Percentiles rank a stretch among this genome's conserved stretches.
Evolutionary conservation across 1,284 basidiomycete genomes (phyloP).

Genomic region (Farysia itapuensis): DNA sequence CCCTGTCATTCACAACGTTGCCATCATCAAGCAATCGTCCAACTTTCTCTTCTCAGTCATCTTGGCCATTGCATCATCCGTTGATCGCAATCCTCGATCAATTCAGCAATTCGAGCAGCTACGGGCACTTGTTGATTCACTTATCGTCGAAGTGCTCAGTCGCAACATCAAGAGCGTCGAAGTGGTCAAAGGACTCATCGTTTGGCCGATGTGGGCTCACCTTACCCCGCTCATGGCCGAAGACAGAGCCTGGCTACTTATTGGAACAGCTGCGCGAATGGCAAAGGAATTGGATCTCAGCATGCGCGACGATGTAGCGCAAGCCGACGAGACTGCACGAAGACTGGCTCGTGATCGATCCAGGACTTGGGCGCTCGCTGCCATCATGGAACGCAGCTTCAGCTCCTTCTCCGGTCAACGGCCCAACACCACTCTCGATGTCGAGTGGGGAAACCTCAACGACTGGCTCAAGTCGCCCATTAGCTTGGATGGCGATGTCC

Average conservation of each 20-base stretch:
- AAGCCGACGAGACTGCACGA: constrained; percentile 20
- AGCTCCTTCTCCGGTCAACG: constrained; percentile 35
- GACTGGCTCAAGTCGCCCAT: constrained; percentile 37
- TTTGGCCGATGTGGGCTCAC: constrained; percentile 41
- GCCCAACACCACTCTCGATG: constrained; percentile 34
- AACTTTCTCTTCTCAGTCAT: constrained; percentile 40
- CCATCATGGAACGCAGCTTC: constrained; percentile 39
- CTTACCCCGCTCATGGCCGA: constrained; percentile 37
- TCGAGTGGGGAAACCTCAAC: constrained; percentile 34
- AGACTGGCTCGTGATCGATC: constrained; percentile 34
- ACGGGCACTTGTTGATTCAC: constrained; percentile 28
- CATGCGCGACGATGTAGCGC: constrained; percentile 26
- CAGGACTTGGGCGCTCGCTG: constrained; percentile 31
- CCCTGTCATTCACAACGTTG: constrained; percentile 26
- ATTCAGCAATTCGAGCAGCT: constrained; percentile 28
- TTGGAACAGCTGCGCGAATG: constrained; percentile 37
- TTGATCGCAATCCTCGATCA: constrained; percentile 26
- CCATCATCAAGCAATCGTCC: constrained; percentile 29
- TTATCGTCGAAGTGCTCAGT: constrained; percentile 33
- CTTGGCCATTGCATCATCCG: constrained; percentile 29
- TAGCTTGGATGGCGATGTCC: constrained; percentile 26
- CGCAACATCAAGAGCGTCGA: constrained; percentile 39
- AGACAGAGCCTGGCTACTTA: constrained; percentile 33
- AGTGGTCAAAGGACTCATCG: constrained; percentile 33
- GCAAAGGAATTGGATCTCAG: constrained; percentile 31